Conservation (phyloP, 768 basidiomycete species). For the Hydnum rufescens region DNA sequence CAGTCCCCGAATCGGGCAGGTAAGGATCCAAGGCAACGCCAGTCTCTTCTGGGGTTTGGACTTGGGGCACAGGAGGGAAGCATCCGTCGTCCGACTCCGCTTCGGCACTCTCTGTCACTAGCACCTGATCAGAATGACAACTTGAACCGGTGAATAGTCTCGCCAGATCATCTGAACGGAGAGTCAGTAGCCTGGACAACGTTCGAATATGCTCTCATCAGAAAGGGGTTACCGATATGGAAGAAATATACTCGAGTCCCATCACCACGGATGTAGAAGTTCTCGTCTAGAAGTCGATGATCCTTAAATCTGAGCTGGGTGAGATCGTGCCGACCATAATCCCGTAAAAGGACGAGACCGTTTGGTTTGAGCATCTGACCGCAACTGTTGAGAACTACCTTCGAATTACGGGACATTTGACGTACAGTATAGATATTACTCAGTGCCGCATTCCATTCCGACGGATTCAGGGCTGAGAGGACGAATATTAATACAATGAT, state of each 20-base stretch:
- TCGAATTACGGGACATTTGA: background rate
- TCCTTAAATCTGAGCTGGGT: constrained; percentile 87
- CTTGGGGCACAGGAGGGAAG: background rate
- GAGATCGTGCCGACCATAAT: constrained; percentile 89
- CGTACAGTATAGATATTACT: constrained; percentile 57
- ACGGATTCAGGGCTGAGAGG: constrained; percentile 77
- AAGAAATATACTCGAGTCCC: constrained; percentile 98
- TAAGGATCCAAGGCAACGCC: no score
- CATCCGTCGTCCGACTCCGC: background rate
- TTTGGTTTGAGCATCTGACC: constrained; percentile 74
- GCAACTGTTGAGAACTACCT: background rate
- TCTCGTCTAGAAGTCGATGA: constrained; percentile 72
- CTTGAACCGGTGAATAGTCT: background rate
- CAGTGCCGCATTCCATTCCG: constrained; percentile 75
- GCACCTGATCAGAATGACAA: background rate
- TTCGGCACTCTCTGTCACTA: background rate
- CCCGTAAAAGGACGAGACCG: constrained; percentile 67
- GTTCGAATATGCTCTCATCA: no score
- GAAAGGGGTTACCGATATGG: constrained; percentile 59
- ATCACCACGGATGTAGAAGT: constrained; percentile 92
- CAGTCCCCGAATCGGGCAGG: no score
- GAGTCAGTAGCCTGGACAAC: background rate
- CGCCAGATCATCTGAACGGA: background rate
- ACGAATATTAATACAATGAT: constrained; percentile 88
- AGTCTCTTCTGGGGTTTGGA: background rate